phyloP scores from a whole-genome alignment of 768 basidiomycete genomes.

The Collybia sp. region DNA sequence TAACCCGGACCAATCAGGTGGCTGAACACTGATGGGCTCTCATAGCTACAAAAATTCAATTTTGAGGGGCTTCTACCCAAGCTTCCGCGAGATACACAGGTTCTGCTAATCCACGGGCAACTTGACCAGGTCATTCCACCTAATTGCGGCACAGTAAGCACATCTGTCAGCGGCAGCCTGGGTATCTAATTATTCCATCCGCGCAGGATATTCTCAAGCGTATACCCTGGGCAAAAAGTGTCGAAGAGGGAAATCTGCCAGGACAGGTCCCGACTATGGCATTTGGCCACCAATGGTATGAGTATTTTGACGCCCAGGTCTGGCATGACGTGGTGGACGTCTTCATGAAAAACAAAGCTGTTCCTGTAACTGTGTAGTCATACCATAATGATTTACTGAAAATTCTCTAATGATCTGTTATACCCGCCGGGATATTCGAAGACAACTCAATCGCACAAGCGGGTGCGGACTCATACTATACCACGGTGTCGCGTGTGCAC shows the following conservation, averaged over 20 bases:
- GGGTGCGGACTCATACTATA: too few relatives aligned
- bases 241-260: conserved; percentile 21
- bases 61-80: conserved; percentile 21
- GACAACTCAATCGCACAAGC: background rate
- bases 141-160: conserved; percentile 21
- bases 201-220: conserved; percentile 22
- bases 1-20: background rate
- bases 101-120: conserved; percentile 37
- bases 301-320: conserved; percentile 30
- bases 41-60: conserved; percentile 25
- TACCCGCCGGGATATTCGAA: background rate
- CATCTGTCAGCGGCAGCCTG: background rate
- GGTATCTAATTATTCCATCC: background rate
- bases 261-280: conserved; percentile 29
- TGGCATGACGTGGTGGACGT: conserved; percentile 27
- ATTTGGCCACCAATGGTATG: conserved; percentile 36
- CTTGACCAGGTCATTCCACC: conserved; percentile 31
- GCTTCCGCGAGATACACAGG: conserved; percentile 24
- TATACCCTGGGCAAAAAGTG: conserved; percentile 24
- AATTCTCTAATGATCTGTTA: background rate
- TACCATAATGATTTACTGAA: background rate
- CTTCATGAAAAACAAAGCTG: conserved; percentile 18
- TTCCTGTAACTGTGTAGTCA: background rate
- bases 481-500: too few relatives aligned
- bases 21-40: background rate